phyloP scores from a whole-genome alignment of 164 flowering plant genomes.

The Vitis amurensis region DNA sequence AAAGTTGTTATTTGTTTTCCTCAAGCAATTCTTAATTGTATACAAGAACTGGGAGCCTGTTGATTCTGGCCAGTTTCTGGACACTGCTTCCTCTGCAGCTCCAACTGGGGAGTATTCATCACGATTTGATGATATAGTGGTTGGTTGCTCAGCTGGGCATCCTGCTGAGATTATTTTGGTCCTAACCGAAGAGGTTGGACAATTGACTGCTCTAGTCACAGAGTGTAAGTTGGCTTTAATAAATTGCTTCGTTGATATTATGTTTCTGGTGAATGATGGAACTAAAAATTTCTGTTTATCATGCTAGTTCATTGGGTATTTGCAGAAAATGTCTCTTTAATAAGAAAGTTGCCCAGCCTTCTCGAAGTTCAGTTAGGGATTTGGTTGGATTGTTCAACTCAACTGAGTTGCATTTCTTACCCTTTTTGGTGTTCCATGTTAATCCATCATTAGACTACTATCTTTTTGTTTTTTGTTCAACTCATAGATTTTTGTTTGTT shows the following conservation, averaged over 20 bases:
- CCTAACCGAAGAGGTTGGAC: constrained; percentile 58
- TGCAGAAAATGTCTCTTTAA: too few relatives aligned
- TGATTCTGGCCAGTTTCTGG: constrained; percentile 38
- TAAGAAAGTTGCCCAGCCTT: too few relatives aligned
- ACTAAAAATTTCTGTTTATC: background rate
- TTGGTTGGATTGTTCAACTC: too few relatives aligned
- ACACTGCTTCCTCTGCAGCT: constrained; percentile 30
- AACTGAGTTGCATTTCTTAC: too few relatives aligned
- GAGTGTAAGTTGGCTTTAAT: constrained; percentile 62
- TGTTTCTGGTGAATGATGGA: background rate
- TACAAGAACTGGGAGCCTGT: constrained; percentile 82
- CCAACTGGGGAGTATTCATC: constrained; percentile 34
- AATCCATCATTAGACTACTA: too few relatives aligned
- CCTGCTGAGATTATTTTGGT: constrained; percentile 72
- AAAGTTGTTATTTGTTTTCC: constrained; percentile 62
- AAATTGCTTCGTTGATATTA: background rate
- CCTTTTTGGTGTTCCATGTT: too few relatives aligned
- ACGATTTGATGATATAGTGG: constrained; percentile 35
- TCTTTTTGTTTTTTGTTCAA: too few relatives aligned
- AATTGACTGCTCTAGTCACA: constrained; percentile 48
- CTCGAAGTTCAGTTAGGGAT: too few relatives aligned
- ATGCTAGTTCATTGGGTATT: too few relatives aligned
- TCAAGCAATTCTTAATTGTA: constrained; percentile 70
- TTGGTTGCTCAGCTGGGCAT: constrained; percentile 89
- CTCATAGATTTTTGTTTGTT: too few relatives aligned